Evolutionary conservation across 2,329 filamentous ascomycete species (phyloP).

Genomic region (Talaromyces sp.): DNA sequence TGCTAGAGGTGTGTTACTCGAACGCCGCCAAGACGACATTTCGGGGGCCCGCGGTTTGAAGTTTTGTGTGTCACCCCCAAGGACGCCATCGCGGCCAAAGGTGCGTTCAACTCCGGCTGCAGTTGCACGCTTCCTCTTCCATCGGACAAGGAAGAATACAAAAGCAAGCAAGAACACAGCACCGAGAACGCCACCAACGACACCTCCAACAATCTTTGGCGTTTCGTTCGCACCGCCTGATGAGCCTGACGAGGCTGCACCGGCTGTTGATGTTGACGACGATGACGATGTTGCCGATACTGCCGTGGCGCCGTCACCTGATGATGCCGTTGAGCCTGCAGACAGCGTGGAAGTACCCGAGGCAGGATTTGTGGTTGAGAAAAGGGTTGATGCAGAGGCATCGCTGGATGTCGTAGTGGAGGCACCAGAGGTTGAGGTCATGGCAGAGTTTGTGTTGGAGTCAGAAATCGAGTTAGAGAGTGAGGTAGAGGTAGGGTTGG

Average conservation of each 20-base stretch:
- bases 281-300: not conserved
- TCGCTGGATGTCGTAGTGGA: not conserved
- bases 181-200: constrained; percentile 58
- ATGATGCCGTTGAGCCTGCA: not conserved
- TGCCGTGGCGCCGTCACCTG: not conserved
- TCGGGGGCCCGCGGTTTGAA: constrained; percentile 14
- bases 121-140: constrained; percentile 11
- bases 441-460: not conserved
- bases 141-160: constrained; percentile 20
- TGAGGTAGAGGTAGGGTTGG: not conserved
- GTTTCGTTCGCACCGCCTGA: constrained; percentile 28
- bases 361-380: not conserved
- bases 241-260: constrained; percentile 11
- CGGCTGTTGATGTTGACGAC: not conserved
- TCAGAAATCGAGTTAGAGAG: not conserved
- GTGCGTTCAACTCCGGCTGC: constrained; percentile 4
- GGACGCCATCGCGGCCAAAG: constrained; percentile 13
- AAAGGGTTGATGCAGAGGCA: not conserved
- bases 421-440: not conserved
- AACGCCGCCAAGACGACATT: constrained; percentile 33
- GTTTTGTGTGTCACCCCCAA: constrained; percentile 18
- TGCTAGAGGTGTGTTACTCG: constrained; percentile 34
- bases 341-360: not conserved
- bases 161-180: constrained; percentile 47
- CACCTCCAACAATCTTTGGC: constrained; percentile 54